Evolutionary conservation across 352 stramenopile genomes (phyloP).

Genomic region (Globisporangium cederbergense): DNA sequence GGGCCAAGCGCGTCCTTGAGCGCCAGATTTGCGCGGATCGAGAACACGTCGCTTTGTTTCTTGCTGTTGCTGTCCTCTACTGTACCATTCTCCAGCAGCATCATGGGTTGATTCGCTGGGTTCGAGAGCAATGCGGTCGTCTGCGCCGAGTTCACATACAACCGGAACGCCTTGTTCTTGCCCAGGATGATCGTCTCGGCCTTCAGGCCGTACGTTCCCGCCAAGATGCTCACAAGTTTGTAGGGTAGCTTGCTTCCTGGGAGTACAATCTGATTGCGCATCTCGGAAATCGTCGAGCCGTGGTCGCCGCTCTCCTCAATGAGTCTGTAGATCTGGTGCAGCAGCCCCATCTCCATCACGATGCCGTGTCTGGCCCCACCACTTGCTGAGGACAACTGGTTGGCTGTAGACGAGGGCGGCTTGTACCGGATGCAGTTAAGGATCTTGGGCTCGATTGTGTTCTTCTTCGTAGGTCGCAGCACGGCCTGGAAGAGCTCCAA

Average conservation of each 20-base stretch:
- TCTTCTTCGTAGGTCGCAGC: conserved; percentile 50
- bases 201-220: conserved; percentile 64
- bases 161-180: conserved; percentile 79
- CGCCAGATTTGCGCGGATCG: conserved; percentile 47
- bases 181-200: conserved; percentile 73
- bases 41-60: conserved; percentile 23
- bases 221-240: conserved; percentile 66
- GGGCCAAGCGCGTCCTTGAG: conserved; percentile 54
- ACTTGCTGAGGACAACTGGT: neutral
- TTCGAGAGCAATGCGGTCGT: conserved; percentile 3
- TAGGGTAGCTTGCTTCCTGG: conserved; percentile 78
- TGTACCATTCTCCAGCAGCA: conserved; percentile 10
- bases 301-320: conserved; percentile 66
- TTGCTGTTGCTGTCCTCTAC: conserved; percentile 2
- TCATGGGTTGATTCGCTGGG: neutral
- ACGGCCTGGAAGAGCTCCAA: conserved; percentile 78
- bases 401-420: conserved; percentile 8
- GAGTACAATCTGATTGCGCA: conserved; percentile 67
- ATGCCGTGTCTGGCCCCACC: conserved; percentile 30
- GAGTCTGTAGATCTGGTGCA: conserved; percentile 66
- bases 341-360: conserved; percentile 56
- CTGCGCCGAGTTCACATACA: conserved; percentile 36
- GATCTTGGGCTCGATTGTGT: conserved; percentile 63
- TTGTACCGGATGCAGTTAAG: conserved; percentile 80
- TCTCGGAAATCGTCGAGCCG: conserved; percentile 69